phyloP scores from a whole-genome alignment of 2,329 filamentous ascomycete genomes.

The Waltergamsia citrina region DNA sequence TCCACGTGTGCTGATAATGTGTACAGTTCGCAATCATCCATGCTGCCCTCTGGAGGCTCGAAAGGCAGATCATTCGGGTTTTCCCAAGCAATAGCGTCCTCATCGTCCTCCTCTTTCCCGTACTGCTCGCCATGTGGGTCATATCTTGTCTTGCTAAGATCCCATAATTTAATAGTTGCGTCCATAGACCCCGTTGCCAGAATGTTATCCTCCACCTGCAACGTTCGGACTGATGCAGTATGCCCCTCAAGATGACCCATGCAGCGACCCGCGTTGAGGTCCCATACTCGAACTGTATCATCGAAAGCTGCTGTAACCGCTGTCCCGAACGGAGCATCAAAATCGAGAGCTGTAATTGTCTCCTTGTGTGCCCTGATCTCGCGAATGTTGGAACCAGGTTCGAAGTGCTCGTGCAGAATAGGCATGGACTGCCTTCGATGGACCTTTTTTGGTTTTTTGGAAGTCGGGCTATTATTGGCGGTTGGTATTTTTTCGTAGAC shows the following conservation, averaged over 20 bases:
- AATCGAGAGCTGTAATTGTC: conserved; percentile 81
- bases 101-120: conserved; percentile 50
- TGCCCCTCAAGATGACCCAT: conserved; percentile 90
- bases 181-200: conserved; percentile 92
- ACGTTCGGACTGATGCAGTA: conserved; percentile 80
- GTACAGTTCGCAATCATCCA: conserved; percentile 84
- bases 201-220: conserved; percentile 94
- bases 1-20: conserved; percentile 85
- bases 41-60: conserved; percentile 67
- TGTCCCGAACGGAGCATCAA: conserved; percentile 94
- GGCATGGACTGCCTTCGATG: conserved; percentile 78
- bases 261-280: conserved; percentile 85
- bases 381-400: conserved; percentile 78
- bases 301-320: conserved; percentile 89
- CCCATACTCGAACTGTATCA: conserved; percentile 93
- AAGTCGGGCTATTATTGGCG: conserved; percentile 36
- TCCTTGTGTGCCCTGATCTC: conserved; percentile 86
- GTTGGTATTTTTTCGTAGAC: conserved; percentile 86
- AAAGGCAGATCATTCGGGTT: conserved; percentile 58
- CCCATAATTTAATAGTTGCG: conserved; percentile 90
- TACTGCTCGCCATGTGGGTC: conserved; percentile 57
- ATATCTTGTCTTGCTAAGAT: conserved; percentile 81
- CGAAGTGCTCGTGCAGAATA: conserved; percentile 89
- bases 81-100: conserved; percentile 63
- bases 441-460: conserved; percentile 39